phyloP scores from a whole-genome alignment of 805 yeast genomes.

The Sugiyamaella boreocaroliniensis region DNA sequence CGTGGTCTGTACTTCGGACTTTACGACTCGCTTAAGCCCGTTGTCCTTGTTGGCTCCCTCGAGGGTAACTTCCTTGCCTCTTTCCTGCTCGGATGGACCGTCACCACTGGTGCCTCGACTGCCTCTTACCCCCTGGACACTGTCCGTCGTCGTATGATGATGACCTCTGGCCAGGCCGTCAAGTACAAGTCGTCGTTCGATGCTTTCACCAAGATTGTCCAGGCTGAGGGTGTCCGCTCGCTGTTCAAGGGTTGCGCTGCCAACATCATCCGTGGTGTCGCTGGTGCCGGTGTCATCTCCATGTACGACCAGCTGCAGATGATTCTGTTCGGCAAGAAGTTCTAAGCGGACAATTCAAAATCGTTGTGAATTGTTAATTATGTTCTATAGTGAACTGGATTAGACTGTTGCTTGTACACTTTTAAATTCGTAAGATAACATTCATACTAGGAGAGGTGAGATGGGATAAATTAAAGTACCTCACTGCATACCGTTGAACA shows the following conservation, averaged over 20 bases:
- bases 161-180: slow-evolving; percentile 98
- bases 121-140: slow-evolving; percentile 99
- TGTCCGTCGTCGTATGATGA: slow-evolving; percentile 99
- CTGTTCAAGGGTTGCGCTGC: slow-evolving; percentile 99
- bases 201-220: slow-evolving; percentile 85
- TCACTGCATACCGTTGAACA: not conserved
- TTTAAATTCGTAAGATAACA: not conserved
- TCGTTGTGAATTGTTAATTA: not conserved
- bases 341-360: slow-evolving; percentile 31
- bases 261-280: slow-evolving; percentile 99
- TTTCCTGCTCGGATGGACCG: slow-evolving; percentile 95
- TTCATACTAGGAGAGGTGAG: too few species aligned
- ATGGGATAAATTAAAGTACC: too few species aligned
- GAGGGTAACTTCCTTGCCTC: slow-evolving; percentile 94
- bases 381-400: not conserved
- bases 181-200: slow-evolving; percentile 94
- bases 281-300: slow-evolving; percentile 99
- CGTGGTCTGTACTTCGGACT: slow-evolving; percentile 99
- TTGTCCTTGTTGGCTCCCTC: slow-evolving; percentile 86
- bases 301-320: slow-evolving; percentile 94
- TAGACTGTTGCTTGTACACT: not conserved
- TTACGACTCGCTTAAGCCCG: slow-evolving; percentile 94
- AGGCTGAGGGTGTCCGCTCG: slow-evolving; percentile 89
- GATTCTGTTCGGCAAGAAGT: slow-evolving; percentile 93
- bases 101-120: slow-evolving; percentile 97